Base-by-base conservation (phyloP, 306 rosid genomes). In the Corylus americana region DNA sequence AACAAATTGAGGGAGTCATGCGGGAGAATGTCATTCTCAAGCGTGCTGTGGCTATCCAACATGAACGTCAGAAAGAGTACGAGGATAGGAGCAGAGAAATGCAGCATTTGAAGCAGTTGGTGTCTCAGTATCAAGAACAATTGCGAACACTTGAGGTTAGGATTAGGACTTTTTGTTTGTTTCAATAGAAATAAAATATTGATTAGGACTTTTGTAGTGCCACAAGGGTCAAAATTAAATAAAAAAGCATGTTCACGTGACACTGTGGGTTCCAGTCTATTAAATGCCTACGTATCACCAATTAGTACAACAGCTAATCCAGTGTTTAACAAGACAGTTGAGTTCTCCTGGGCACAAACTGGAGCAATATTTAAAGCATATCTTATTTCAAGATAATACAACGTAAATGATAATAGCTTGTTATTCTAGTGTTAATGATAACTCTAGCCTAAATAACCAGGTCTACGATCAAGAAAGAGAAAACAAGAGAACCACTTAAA, bases 81-180 rank as follows among this genome's bases (percentile, higher is more conserved):
- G 97, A 95, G 63, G 81, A 79, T 17, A 88, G 77, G 88, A 89
- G 78, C 70, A 88, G 84, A 25, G 98, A 95, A 83, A 78, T 92
- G 85, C 93, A 87, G 79, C 90, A 91, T 70, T 78, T 91, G 86
- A 92, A 89, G 90, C 96, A 91, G 86, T 69, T 89, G 83, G 86
- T 84, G 17, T 75, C 98, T 85, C 97, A 95, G 69, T 92, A 95
- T 79, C 97, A 95, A 81, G 98, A 91, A 72, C 97, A 92, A 85
- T 70, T 91, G 74, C 87, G 94, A 87, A 90, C 85, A 17, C 91
- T 92, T 20, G 98, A 95, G 98, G 97, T 94, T 16, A 74, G 92
- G 55, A 71, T 79, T 1, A 49, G 44, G 31, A 80, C 75, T n/a
- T n/a, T 77, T 82, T 35, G 4, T 77, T 62, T 35, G 72, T 50